Evolutionary conservation across 768 basidiomycete genomes (phyloP).

Genomic region (Gloeopeniophorella convolvens): DNA sequence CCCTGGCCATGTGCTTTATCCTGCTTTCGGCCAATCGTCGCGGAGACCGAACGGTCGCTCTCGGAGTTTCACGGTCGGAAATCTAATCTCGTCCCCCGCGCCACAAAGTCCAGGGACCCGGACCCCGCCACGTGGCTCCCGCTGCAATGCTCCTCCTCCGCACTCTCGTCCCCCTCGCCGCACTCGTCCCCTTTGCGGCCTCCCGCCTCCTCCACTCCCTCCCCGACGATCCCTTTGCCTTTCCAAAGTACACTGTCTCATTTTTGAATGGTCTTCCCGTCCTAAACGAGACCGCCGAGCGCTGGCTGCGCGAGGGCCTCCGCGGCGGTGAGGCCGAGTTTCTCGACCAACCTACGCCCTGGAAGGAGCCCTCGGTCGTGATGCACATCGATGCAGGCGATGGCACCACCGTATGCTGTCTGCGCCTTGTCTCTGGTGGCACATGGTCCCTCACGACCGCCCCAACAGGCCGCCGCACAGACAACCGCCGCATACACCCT

Average conservation of each 20-base stretch:
- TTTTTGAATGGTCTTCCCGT: constrained; percentile 79
- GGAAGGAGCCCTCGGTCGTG: constrained; percentile 34
- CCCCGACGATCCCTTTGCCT: constrained; percentile 75
- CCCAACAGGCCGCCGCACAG: constrained; percentile 5
- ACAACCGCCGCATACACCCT: constrained; percentile 41
- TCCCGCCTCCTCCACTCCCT: constrained; percentile 49
- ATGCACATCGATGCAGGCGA: constrained; percentile 60
- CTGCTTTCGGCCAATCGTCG: constrained; percentile 13
- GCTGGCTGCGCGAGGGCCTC: constrained; percentile 69
- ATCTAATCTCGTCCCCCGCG: constrained; percentile 19
- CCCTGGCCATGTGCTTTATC: constrained; percentile 16
- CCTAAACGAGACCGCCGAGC: constrained; percentile 61
- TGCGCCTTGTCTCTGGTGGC: background rate
- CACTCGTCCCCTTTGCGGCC: constrained; percentile 7
- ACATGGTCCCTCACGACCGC: constrained; percentile 1
- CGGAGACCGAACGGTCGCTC: constrained; percentile 19
- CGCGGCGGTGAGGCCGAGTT: constrained; percentile 74
- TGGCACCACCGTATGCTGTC: constrained; percentile 25
- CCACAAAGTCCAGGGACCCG: constrained; percentile 23
- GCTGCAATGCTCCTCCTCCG: background rate
- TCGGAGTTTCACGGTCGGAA: constrained; percentile 12
- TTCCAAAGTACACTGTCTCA: constrained; percentile 73
- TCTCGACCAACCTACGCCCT: constrained; percentile 48
- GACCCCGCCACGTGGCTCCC: constrained; percentile 15
- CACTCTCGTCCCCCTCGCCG: background rate